Percentiles rank a stretch among this genome's conserved stretches.
phyloP scores from a whole-genome alignment of 2,329 filamentous ascomycete species.

The Cladophialophora immunda region DNA sequence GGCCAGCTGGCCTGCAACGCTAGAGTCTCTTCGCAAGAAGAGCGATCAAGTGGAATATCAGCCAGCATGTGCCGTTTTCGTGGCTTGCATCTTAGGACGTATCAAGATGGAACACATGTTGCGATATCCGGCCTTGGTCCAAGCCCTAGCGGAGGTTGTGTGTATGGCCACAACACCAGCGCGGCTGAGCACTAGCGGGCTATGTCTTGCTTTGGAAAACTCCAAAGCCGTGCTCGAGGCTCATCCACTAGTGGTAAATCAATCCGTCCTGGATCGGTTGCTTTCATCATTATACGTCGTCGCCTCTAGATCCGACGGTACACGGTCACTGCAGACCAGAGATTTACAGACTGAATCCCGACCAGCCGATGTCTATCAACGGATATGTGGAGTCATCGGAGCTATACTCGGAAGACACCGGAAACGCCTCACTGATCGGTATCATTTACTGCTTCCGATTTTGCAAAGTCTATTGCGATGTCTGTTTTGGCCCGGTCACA shows the following conservation, averaged over 20 bases:
- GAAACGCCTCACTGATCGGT: conserved; percentile 66
- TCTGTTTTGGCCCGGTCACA: conserved; percentile 58
- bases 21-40: conserved; percentile 16
- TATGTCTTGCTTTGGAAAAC: conserved; percentile 49
- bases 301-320: conserved; percentile 41
- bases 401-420: conserved; percentile 66
- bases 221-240: conserved; percentile 51
- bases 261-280: conserved; percentile 56
- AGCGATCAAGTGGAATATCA: conserved; percentile 2
- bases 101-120: conserved; percentile 19
- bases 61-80: conserved; percentile 13
- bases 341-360: conserved; percentile 35
- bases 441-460: conserved; percentile 65
- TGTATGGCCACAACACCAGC: conserved; percentile 41
- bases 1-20: conserved; percentile 1
- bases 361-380: conserved; percentile 57
- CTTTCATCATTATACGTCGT: conserved; percentile 49
- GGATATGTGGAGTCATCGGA: conserved; percentile 63
- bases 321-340: conserved; percentile 36
- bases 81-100: conserved; percentile 18
- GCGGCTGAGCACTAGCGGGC: conserved; percentile 1
- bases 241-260: conserved; percentile 53
- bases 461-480: conserved; percentile 64
- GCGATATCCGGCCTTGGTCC: conserved; percentile 19
- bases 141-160: conserved; percentile 46